These are phyloP conservation scores for Populus tomentosa DNA, from an alignment of 441 rosid genomes.

Conservation along the genomic window DNA sequence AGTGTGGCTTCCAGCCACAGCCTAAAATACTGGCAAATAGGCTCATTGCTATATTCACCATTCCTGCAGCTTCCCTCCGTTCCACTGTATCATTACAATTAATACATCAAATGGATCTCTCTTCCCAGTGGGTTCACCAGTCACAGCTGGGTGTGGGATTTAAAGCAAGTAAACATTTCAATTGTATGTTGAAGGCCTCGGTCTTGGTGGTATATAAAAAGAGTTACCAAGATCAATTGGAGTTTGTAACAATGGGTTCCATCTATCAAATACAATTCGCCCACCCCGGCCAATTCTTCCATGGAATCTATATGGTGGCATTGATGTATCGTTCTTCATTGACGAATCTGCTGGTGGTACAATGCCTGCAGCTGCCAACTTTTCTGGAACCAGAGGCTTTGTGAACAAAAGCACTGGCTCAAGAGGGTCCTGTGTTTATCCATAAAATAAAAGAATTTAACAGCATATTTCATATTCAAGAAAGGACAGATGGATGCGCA, in stretches of 20 bases:
- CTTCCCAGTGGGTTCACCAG: not conserved
- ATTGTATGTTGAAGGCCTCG: slow-evolving; percentile 45
- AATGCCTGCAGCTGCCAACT: slow-evolving; percentile 78
- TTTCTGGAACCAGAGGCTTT: slow-evolving; percentile 87
- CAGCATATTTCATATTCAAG: not conserved
- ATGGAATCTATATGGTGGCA: slow-evolving; percentile 42
- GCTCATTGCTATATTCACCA: not conserved
- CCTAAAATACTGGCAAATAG: not conserved
- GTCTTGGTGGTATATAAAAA: slow-evolving; percentile 56
- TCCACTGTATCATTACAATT: slow-evolving; percentile 9
- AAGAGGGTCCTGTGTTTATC: slow-evolving; percentile 66
- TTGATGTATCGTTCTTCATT: slow-evolving; percentile 35
- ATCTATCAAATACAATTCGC: slow-evolving; percentile 84
- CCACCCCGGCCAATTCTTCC: slow-evolving; percentile 92
- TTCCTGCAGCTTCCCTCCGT: slow-evolving; percentile 1
- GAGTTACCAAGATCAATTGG: slow-evolving; percentile 65
- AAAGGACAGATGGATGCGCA: not conserved
- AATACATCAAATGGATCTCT: slow-evolving; percentile 4
- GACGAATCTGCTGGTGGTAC: slow-evolving; percentile 56
- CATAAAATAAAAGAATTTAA: not conserved
- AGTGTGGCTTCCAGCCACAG: not conserved
- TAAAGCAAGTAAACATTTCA: slow-evolving; percentile 20
- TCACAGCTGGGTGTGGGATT: not conserved
- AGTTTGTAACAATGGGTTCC: slow-evolving; percentile 84
- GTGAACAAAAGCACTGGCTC: slow-evolving; percentile 89